Conservation (phyloP, 371 early-diverging fungal genomes). For the Rhizopus stolonifer region DNA sequence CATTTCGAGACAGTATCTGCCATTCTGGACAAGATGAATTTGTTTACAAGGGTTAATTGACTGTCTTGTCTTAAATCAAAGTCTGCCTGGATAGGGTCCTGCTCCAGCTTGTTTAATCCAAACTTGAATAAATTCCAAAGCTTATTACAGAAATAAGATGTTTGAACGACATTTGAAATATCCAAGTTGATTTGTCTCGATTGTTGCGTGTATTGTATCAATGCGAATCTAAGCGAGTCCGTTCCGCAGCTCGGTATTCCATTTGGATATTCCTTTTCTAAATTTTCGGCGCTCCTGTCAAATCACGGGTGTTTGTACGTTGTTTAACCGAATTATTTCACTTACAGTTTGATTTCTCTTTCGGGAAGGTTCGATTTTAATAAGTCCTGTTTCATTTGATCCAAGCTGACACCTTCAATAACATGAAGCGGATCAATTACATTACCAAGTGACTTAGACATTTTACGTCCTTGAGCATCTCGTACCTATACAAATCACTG, state of each 20-base stretch:
- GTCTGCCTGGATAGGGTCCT: conserved; percentile 21
- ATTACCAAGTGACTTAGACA: conserved; percentile 97
- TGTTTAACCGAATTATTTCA: neutral
- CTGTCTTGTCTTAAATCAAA: neutral
- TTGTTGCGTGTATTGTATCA: conserved; percentile 87
- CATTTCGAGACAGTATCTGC: conserved; percentile 67
- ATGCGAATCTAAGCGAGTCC: conserved; percentile 93
- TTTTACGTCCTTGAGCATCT: conserved; percentile 97
- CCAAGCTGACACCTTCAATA: conserved; percentile 83
- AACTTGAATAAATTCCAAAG: conserved; percentile 95
- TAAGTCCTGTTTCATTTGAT: conserved; percentile 67
- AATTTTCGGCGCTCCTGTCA: conserved; percentile 56
- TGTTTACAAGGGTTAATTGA: conserved; percentile 70
- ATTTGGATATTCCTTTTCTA: conserved; percentile 87
- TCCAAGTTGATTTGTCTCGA: conserved; percentile 96
- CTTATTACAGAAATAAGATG: conserved; percentile 97
- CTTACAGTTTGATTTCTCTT: conserved; percentile 75
- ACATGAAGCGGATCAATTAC: conserved; percentile 97
- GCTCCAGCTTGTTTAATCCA: conserved; percentile 55
- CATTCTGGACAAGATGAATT: conserved; percentile 86
- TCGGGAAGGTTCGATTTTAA: conserved; percentile 77
- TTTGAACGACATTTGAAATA: conserved; percentile 89
- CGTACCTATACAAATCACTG: conserved; percentile 76
- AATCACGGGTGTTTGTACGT: neutral
- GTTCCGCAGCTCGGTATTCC: conserved; percentile 98